phyloP scores from a whole-genome alignment of 495 filamentous ascomycete genomes.

The Baudoinia panamericana region DNA sequence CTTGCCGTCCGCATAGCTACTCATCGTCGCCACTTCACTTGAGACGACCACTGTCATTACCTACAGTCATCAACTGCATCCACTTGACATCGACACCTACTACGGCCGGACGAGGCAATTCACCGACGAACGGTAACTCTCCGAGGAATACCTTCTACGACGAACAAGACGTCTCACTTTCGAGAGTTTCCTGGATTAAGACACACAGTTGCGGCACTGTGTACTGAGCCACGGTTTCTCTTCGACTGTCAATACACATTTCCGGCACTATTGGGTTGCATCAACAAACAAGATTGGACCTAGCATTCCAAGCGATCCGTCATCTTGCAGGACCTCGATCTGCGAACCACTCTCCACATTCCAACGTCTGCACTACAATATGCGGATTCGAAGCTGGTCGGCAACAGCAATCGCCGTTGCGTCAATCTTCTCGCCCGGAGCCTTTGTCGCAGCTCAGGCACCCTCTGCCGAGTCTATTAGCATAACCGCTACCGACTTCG shows the following conservation, averaged over 20 bases:
- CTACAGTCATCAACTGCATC: not conserved
- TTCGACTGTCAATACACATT: conserved; percentile 4
- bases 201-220: no score
- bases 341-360: not conserved
- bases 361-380: no score
- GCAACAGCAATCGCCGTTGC: conserved; percentile 9
- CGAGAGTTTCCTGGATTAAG: no score
- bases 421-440: conserved; percentile 1
- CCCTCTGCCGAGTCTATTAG: not conserved
- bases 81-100: not conserved
- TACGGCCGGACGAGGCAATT: not conserved
- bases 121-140: not conserved
- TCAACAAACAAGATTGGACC: not conserved
- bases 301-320: conserved; percentile 2
- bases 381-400: conserved; percentile 9
- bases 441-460: conserved; percentile 1
- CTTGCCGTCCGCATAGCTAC: not conserved
- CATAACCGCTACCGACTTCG: not conserved
- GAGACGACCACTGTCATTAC: conserved; percentile 1
- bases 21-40: no score
- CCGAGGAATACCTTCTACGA: not conserved
- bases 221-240: not conserved
- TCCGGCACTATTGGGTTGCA: conserved; percentile 2
- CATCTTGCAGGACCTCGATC: not conserved
- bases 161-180: not conserved